These are phyloP conservation scores for Kwoniella pini DNA, from an alignment of 768 basidiomycete genomes.

Conservation along the genomic window DNA sequence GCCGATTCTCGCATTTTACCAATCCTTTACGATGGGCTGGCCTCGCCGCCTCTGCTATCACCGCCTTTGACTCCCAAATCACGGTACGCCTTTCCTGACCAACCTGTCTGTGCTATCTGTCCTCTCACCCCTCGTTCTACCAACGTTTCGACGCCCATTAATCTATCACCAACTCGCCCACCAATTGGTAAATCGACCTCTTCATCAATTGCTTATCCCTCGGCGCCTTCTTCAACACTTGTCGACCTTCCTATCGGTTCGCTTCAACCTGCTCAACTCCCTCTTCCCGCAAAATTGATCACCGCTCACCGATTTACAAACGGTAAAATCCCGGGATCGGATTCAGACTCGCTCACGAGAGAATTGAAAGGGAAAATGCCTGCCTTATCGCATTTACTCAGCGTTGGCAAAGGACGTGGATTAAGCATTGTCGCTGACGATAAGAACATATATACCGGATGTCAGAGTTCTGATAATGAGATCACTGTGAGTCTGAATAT, in stretches of 20 bases:
- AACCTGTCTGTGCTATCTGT: background rate
- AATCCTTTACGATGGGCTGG: slow-evolving; percentile 46
- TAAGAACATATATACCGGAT: slow-evolving; percentile 76
- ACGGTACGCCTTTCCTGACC: background rate
- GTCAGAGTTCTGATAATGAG: slow-evolving; percentile 65
- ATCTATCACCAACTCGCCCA: background rate
- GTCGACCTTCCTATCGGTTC: slow-evolving; percentile 5
- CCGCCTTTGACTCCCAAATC: slow-evolving; percentile 13
- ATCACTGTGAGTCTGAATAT: slow-evolving; percentile 72
- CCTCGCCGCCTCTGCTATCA: slow-evolving; percentile 34
- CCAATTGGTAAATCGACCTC: background rate
- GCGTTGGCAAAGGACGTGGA: slow-evolving; percentile 45
- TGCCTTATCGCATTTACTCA: slow-evolving; percentile 48
- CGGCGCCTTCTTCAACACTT: background rate
- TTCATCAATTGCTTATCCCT: background rate
- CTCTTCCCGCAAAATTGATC: slow-evolving; percentile 2
- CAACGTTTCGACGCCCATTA: background rate
- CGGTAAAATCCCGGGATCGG: slow-evolving; percentile 5
- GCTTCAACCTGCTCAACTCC: slow-evolving; percentile 16
- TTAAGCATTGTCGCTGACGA: slow-evolving; percentile 64
- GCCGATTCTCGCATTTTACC: slow-evolving; percentile 34
- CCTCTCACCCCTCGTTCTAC: background rate
- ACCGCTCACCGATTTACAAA: background rate
- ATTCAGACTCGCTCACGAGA: slow-evolving; percentile 48
- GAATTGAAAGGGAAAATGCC: slow-evolving; percentile 51